phyloP scores from a whole-genome alignment of 2,329 filamentous ascomycete species.

The Setomelanomma holmii region DNA sequence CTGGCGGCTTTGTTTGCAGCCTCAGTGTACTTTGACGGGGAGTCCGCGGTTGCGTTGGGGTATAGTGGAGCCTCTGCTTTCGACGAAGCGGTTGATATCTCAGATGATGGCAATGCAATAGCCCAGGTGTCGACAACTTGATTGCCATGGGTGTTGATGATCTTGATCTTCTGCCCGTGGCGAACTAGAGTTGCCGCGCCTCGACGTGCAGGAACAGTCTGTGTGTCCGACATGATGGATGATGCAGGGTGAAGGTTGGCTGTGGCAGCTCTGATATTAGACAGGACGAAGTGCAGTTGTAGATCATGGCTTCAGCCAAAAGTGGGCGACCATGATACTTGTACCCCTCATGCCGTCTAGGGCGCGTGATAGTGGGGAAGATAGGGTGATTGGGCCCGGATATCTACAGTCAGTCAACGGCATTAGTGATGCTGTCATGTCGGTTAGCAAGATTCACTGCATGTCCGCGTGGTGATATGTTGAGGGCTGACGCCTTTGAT shows the following conservation, averaged over 20 bases:
- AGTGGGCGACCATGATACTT: neutral
- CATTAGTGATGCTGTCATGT: slow-evolving; percentile 6
- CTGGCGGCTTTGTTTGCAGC: slow-evolving; percentile 35
- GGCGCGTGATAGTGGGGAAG: slow-evolving; percentile 18
- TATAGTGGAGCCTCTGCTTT: slow-evolving; percentile 37
- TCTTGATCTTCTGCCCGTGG: slow-evolving; percentile 51
- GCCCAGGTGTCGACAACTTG: slow-evolving; percentile 61
- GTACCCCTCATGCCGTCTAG: slow-evolving; percentile 15
- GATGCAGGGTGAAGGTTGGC: too few relatives aligned
- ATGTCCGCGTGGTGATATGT: too few relatives aligned
- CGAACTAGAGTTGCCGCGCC: slow-evolving; percentile 51
- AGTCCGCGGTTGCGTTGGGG: slow-evolving; percentile 33
- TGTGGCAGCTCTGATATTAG: too few relatives aligned
- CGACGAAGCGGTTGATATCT: slow-evolving; percentile 25
- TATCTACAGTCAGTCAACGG: slow-evolving; percentile 3
- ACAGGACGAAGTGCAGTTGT: too few relatives aligned
- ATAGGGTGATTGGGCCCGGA: slow-evolving; percentile 15
- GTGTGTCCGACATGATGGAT: slow-evolving; percentile 7
- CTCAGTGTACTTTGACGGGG: slow-evolving; percentile 28
- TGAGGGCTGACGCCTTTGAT: too few relatives aligned
- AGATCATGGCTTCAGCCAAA: neutral
- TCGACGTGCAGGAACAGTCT: slow-evolving; percentile 53
- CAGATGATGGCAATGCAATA: slow-evolving; percentile 46
- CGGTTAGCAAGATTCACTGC: slow-evolving; percentile 5
- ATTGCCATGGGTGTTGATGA: slow-evolving; percentile 57